Base-by-base conservation (phyloP, 805 yeast genomes). In the Metschnikowia henanensis region DNA sequence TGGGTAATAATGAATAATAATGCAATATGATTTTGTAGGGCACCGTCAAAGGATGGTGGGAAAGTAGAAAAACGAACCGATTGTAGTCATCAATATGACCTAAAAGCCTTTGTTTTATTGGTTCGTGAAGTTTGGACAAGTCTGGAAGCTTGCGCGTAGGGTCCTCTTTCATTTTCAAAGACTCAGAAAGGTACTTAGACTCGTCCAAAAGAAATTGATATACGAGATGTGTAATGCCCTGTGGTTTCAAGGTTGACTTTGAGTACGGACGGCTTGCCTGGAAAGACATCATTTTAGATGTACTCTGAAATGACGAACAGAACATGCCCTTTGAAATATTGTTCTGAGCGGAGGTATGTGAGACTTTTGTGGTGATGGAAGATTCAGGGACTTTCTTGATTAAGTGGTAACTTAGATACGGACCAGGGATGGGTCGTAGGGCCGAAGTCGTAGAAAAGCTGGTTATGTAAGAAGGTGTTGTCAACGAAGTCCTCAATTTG, bases 1-100 rank as follows among this genome's bases (percentile, higher is more conserved):
- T 21, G 5, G 50, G 56, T 23, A 55, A 25, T 18, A 46, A 37
- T 10, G 51, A 44, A 38, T 54, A 50, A 34, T 54, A 45, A 7
- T 32, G 53, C 25, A 57, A 45, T 9, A 58, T 31, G 39, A 68
- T 60, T 20, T 60, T 46, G 17, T 52, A 43, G 8, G 72, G 68
- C 8, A 70, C 58, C n/a, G 55, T 43, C 17, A 57, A 46, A 1
- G 75, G 73, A 37, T 61, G 62, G 47, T 58, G 62, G 2, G 65
- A 56, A 29, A 68, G 53, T 21, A 66, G 45, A n/a, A 59, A 46
- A 19, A 55, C 49, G 17, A 70, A 52, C 42, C 59, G 58, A 41
- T 64, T 64, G 44, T 61, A 55, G 34, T 48, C 51, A 45, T 68
- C 74, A 10, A 65, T 38, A 26, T 58, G 51, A 19, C 41, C 50